A percentile compares a stretch with the other conserved stretches of the same genome.
Conservation (phyloP, 306 rosid species). For the Gastrolobium bilobum region DNA sequence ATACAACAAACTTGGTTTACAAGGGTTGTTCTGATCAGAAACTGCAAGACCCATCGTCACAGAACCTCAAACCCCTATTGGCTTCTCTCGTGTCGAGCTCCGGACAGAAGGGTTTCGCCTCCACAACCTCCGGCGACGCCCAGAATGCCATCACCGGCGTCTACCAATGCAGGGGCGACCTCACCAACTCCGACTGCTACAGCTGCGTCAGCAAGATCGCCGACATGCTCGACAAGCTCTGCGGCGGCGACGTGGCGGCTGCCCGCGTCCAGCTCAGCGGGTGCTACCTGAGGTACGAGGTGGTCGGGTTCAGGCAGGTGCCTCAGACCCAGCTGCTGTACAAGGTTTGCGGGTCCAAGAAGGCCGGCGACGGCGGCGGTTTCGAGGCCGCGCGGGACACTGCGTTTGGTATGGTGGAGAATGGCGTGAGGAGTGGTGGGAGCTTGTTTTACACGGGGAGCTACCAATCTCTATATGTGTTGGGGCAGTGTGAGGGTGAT, state of each 20-base stretch:
- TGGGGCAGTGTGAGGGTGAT: constrained; percentile 93
- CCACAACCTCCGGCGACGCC: constrained; percentile 65
- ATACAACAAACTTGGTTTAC: constrained; percentile 67
- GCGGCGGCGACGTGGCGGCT: constrained; percentile 67
- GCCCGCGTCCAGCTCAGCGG: constrained; percentile 87
- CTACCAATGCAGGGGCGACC: constrained; percentile 98
- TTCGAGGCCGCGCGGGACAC: constrained; percentile 65
- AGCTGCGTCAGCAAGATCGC: constrained; percentile 67
- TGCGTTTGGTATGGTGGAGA: constrained; percentile 76
- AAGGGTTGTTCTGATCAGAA: constrained; percentile 82
- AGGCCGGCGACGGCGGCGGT: constrained; percentile 64
- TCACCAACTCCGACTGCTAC: constrained; percentile 65
- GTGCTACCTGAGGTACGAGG: constrained; percentile 78
- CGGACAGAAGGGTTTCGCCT: constrained; percentile 64
- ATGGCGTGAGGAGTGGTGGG: constrained; percentile 66
- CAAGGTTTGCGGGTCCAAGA: constrained; percentile 69
- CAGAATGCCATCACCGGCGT: constrained; percentile 57
- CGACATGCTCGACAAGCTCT: constrained; percentile 54
- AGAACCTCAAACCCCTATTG: constrained; percentile 65
- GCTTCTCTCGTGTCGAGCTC: constrained; percentile 62
- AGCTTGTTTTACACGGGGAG: constrained; percentile 77
- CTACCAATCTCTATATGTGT: constrained; percentile 71
- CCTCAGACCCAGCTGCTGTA: constrained; percentile 64
- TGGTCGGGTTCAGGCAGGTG: constrained; percentile 70
- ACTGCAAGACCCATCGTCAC: constrained; percentile 63